Evolutionary conservation across 148 eudicot genomes (phyloP).

Genomic region (Diospyros kaki): DNA sequence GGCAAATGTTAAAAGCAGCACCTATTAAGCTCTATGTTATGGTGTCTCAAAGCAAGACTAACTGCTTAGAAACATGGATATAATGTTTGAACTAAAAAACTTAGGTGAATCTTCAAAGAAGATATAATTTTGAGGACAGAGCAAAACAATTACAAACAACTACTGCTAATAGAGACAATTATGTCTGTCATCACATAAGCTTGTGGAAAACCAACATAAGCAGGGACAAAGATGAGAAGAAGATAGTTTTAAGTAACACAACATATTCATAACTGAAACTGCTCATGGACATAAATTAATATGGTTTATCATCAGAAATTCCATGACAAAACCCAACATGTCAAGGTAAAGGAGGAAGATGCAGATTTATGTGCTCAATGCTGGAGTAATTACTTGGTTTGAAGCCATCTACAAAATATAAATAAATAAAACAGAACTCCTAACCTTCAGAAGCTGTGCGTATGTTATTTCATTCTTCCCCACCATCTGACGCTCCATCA

Average conservation of each 20-base stretch:
- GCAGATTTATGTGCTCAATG: neutral
- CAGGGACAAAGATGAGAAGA: neutral
- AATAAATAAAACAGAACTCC: neutral
- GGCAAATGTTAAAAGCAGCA: too few relatives aligned
- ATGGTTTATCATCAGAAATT: neutral
- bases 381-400: neutral
- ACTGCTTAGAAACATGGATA: neutral
- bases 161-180: too few relatives aligned
- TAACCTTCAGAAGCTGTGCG: constrained; percentile 75
- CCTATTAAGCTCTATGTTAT: too few relatives aligned
- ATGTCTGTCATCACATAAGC: too few relatives aligned
- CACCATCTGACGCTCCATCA: constrained; percentile 67
- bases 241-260: neutral
- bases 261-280: neutral
- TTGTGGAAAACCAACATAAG: neutral
- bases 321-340: neutral
- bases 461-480: constrained; percentile 72
- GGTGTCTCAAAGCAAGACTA: neutral
- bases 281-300: constrained; percentile 1
- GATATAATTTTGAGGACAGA: too few relatives aligned
- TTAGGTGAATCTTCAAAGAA: neutral
- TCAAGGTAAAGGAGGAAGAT: neutral
- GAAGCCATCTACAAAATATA: neutral
- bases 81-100: neutral
- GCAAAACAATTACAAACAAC: too few relatives aligned